These are phyloP conservation scores for Termitomyces sp. DNA, from an alignment of 1,284 basidiomycete genomes.

Conservation along the genomic window DNA sequence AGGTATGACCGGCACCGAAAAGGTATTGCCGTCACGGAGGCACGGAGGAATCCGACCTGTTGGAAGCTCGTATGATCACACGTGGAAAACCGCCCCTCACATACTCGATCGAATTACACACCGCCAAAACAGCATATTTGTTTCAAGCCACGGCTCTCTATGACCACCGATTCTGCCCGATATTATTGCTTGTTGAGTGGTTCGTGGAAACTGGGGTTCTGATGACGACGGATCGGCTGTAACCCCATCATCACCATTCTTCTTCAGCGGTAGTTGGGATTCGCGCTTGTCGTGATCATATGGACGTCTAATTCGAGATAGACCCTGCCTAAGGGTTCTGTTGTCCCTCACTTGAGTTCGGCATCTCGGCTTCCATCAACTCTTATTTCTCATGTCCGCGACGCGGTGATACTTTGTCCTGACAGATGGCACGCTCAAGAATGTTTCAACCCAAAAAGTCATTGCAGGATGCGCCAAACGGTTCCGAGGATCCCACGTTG, in stretches of 20 bases:
- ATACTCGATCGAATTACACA: conserved; percentile 14
- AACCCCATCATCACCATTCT: conserved; percentile 14
- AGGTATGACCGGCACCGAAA: conserved; percentile 33
- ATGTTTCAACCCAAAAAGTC: conserved; percentile 12
- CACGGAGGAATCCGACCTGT: conserved; percentile 14
- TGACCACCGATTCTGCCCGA: conserved; percentile 16
- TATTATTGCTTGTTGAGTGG: conserved; percentile 13
- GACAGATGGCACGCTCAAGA: conserved; percentile 12
- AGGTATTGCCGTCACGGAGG: conserved; percentile 21
- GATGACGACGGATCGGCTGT: conserved; percentile 12
- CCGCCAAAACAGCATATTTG: conserved; percentile 16
- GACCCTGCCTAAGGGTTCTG: conserved; percentile 12
- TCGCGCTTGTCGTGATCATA: conserved; percentile 13
- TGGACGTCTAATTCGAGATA: not conserved
- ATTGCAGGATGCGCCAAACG: conserved; percentile 18
- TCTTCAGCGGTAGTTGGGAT: conserved; percentile 13
- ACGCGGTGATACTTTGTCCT: conserved; percentile 2
- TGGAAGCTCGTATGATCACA: conserved; percentile 18
- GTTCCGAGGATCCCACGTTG: conserved; percentile 25
- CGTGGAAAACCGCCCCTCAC: conserved; percentile 21
- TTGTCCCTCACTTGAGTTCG: conserved; percentile 18
- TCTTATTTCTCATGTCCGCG: conserved; percentile 13
- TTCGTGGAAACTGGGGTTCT: conserved; percentile 19
- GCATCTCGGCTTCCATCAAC: conserved; percentile 18
- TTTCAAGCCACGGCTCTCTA: conserved; percentile 15